Evolutionary conservation across 768 basidiomycete genomes (phyloP), one percentile per base, ranked within the genome.

Genomic region (Tylopilus rubrobrunneus): DNA sequence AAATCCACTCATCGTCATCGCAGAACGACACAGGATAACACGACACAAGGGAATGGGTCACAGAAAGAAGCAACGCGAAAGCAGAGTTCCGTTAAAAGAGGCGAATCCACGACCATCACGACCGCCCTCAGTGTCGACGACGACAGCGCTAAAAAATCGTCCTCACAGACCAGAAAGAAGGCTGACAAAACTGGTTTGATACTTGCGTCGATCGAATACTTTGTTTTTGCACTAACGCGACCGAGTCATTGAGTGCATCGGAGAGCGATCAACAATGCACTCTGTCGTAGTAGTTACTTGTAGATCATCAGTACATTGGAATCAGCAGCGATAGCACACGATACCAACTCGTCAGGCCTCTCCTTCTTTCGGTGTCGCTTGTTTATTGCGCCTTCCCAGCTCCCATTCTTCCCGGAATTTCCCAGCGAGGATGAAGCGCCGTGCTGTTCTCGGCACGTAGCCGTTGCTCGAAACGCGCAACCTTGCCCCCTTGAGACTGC

Each of bases 201-300:
- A 75, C 76, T 11, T 89, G 86, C 64, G 80, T 87, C 59, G 72
- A 75, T 47, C 86, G 88, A 63, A 77, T 88, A 60, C 66, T 73
- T 56, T 81, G 78, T 59, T 67, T 74, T 23, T 68, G 66, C 51
- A 54, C 67, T 42, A 67, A 57, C 45, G 51, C 76, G 44, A 53
- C 57, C 31, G 66, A 60, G 10, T 64, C 63, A 36, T 57, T 75
- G 36, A 34, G 33, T 23, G n/a, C 40, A 23, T 41, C 21, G 21
- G 40, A 41, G 40, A 11, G 40, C 40, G 10, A 14, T n/a, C 39
- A 29, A 40, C 42, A 25, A 37, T 2, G 7, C 34, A 19, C 19
- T 14, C 29, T 21, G n/a, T 14, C n/a, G 14, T 19, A 21, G 29
- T 58, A 57, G 50, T 34, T 55, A 52, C 56, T 55, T 62, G 47